Base-by-base conservation (phyloP, 371 early-diverging fungal species). In the Cladochytrium tenue region DNA sequence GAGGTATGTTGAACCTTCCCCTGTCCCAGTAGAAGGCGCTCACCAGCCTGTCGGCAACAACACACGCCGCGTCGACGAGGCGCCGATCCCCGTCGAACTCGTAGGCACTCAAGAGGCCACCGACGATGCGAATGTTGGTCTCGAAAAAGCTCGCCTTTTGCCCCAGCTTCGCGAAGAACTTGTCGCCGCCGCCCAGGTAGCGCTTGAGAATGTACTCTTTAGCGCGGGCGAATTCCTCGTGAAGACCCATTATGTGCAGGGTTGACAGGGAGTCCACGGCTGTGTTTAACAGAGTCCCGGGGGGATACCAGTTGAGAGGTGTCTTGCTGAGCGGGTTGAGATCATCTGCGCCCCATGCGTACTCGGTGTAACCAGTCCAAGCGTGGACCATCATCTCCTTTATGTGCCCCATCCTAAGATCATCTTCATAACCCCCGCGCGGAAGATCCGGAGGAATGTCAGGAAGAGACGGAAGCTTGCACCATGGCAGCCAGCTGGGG, bases 271-370 rank as follows among this genome's bases (percentile, higher is more conserved):
- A 50, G 35, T 85, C 84, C 17, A 57, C 56, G 32, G 26, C 51
- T 3, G 65, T 56, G 30, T 35, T 58, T 65, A 25, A 5, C 10
- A n/a, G 23, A 30, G 36, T 15, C 28, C 55, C 10, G 32, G 63
- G 13, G n/a, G 55, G n/a, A 4, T 13, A 26, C 26, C 26, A 28
- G 53, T 62, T 31, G 23, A 35, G 15, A 15, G 5, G 13, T 10
- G 58, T 20, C 20, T 17, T 17, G 10, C 32, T 32, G 58, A 20
- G 20, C 25, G 32, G 27, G 31, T 53, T 65, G 60, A 93, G 90
- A 73, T 95, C 94, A 67, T 96, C 95, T 26, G 67, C 76, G 15
- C 94, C 94, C 80, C 88, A 93, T 0, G 93, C 93, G 67, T 92
- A 89, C 1, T 76, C 63, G 1, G 71, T 61, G 66, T 96, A 96